Percentiles rank a stretch among this genome's conserved stretches.
These are phyloP conservation scores for Luzula sylvatica DNA, from an alignment of 176 grass and related monocot genomes.

Conservation along the genomic window DNA sequence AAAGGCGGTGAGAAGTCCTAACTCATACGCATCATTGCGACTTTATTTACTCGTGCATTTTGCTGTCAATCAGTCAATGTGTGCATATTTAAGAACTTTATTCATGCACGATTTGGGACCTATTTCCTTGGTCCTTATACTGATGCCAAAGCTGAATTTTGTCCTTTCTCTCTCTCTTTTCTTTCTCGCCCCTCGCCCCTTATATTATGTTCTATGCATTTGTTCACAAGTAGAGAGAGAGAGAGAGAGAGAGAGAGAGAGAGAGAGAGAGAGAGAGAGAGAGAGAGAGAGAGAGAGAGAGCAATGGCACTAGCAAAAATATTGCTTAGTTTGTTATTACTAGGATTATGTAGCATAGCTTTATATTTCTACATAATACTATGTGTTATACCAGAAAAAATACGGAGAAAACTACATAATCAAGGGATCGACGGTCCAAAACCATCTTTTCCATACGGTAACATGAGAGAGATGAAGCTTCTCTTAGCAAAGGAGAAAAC, in stretches of 20 bases:
- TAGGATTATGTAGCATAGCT: slow-evolving; percentile 46
- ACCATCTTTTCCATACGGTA: slow-evolving; percentile 72
- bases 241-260: neutral
- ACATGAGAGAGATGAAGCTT: slow-evolving; percentile 59
- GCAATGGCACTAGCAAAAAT: slow-evolving; percentile 25
- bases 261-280: too few species aligned
- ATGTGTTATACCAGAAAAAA: slow-evolving; percentile 49
- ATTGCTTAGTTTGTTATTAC: slow-evolving; percentile 31
- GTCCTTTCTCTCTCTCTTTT: neutral
- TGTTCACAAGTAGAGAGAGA: neutral
- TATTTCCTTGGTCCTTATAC: neutral
- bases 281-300: neutral
- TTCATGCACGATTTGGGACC: too few species aligned
- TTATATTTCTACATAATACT: slow-evolving; percentile 56
- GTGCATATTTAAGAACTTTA: too few species aligned
- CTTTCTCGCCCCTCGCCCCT: too few species aligned
- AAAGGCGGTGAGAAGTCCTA: too few species aligned
- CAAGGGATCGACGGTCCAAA: slow-evolving; percentile 63
- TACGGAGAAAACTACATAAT: slow-evolving; percentile 40
- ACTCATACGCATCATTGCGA: too few species aligned
- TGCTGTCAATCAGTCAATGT: too few species aligned
- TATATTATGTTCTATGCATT: neutral
- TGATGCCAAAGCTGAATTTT: slow-evolving; percentile 22
- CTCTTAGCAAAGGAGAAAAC: slow-evolving; percentile 22
- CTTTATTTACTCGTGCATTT: too few species aligned